These are phyloP conservation scores for Saccharomycopsis fodiens DNA, from an alignment of 805 yeast genomes.

Conservation along the genomic window DNA sequence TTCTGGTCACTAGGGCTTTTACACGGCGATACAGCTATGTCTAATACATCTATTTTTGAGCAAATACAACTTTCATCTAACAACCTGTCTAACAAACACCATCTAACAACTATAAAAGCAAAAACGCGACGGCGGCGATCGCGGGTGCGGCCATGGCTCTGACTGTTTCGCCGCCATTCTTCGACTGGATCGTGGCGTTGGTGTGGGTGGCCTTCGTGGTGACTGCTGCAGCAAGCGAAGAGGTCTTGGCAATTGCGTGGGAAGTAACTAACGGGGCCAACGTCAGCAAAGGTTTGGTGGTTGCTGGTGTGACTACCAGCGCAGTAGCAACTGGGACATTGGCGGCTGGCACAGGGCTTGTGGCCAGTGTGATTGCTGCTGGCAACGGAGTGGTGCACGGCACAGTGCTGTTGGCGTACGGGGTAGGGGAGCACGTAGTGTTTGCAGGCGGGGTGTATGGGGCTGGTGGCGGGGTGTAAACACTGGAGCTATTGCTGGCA, in stretches of 20 bases:
- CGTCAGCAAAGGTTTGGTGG: too few species aligned
- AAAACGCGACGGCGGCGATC: background rate
- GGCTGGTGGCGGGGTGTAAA: background rate
- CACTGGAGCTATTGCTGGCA: background rate
- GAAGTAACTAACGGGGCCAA: background rate
- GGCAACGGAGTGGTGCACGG: too few species aligned
- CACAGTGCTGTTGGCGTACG: background rate
- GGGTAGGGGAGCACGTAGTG: background rate
- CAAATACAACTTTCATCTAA: too few species aligned
- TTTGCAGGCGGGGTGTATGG: constrained; percentile 1
- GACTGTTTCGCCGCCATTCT: background rate
- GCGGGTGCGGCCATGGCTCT: background rate
- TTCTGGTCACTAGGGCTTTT: too few species aligned
- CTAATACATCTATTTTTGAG: too few species aligned
- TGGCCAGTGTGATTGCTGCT: too few species aligned
- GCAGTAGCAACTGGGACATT: too few species aligned
- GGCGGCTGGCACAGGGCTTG: too few species aligned
- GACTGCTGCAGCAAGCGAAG: background rate
- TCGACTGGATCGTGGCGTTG: background rate
- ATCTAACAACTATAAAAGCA: background rate
- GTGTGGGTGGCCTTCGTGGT: background rate
- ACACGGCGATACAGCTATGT: too few species aligned
- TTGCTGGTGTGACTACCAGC: too few species aligned
- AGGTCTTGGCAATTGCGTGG: background rate
- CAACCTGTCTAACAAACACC: too few species aligned